phyloP scores from a whole-genome alignment of 2,329 filamentous ascomycete species.

The Paecilomyces formosus region DNA sequence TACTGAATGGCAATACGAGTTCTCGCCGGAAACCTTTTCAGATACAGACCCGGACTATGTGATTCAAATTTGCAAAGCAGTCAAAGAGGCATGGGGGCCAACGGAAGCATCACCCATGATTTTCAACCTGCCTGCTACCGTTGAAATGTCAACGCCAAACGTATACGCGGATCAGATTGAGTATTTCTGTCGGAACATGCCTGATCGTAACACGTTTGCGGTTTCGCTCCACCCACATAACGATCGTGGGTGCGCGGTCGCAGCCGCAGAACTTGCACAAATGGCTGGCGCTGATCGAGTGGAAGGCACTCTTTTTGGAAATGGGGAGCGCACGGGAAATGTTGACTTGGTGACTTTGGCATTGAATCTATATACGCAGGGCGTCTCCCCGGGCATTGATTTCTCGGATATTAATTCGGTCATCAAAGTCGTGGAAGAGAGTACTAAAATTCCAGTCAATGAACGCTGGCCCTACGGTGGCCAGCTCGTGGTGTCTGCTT shows the following conservation, averaged over 20 bases:
- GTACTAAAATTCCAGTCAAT: constrained; percentile 92
- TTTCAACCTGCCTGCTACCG: constrained; percentile 93
- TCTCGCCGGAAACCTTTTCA: constrained; percentile 63
- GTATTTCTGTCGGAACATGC: constrained; percentile 83
- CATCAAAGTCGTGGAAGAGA: constrained; percentile 82
- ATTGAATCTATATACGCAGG: constrained; percentile 95
- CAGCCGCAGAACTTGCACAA: constrained; percentile 84
- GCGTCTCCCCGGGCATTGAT: constrained; percentile 75
- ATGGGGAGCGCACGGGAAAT: constrained; percentile 92
- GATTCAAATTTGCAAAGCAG: constrained; percentile 78
- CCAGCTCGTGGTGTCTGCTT: constrained; percentile 81
- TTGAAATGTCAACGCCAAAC: constrained; percentile 91
- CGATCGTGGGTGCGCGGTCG: constrained; percentile 82
- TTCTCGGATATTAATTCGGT: constrained; percentile 82
- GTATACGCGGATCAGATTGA: constrained; percentile 95
- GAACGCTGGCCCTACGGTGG: constrained; percentile 85
- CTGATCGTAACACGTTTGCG: constrained; percentile 76
- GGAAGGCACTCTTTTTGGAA: constrained; percentile 88
- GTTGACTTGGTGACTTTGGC: constrained; percentile 89
- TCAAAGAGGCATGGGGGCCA: constrained; percentile 89
- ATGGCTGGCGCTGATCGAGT: constrained; percentile 95
- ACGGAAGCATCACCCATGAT: constrained; percentile 75
- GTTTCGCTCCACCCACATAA: constrained; percentile 93
- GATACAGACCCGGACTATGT: constrained; percentile 81
- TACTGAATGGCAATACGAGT: constrained; percentile 49